Evolutionary conservation across 78 protist species (phyloP).

Genomic region (Isochrysis galbana): DNA sequence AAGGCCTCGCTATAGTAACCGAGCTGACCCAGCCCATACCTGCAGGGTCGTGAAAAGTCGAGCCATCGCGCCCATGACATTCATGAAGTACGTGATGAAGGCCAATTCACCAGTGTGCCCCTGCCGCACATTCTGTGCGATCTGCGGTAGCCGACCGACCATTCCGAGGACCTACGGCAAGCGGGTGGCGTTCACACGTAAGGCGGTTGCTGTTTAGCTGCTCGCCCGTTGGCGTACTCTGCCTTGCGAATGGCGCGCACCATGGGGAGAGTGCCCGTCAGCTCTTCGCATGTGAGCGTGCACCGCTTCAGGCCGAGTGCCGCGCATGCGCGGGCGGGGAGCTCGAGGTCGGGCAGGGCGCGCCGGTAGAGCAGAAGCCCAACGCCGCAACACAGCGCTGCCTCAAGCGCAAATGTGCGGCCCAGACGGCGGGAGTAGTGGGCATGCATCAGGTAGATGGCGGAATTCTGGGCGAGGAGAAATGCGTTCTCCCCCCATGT

Average conservation of each 20-base stretch:
- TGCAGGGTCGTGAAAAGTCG: background rate
- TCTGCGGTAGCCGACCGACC: background rate
- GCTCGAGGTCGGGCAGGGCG: background rate
- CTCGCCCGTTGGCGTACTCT: too few species aligned
- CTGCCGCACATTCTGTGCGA: background rate
- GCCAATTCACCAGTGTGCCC: background rate
- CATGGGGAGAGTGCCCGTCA: background rate
- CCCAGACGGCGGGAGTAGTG: background rate
- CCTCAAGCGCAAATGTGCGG: background rate
- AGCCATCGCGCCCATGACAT: background rate
- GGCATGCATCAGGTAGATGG: background rate
- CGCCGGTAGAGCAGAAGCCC: background rate
- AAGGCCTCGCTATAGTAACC: too few species aligned
- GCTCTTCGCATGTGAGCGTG: background rate
- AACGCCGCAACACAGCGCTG: background rate
- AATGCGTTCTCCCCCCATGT: slow-evolving; percentile 6
- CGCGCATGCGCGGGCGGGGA: background rate
- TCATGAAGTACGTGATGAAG: background rate
- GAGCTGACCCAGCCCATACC: too few species aligned
- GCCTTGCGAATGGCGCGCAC: too few species aligned
- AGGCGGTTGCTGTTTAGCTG: too few species aligned
- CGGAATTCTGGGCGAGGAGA: background rate
- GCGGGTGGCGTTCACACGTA: too few species aligned
- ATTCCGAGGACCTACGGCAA: too few species aligned
- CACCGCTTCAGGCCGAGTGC: background rate